These are phyloP conservation scores for Rhipidocladum racemiflorum DNA, from an alignment of 176 grass and related monocot species.

Conservation along the genomic window DNA sequence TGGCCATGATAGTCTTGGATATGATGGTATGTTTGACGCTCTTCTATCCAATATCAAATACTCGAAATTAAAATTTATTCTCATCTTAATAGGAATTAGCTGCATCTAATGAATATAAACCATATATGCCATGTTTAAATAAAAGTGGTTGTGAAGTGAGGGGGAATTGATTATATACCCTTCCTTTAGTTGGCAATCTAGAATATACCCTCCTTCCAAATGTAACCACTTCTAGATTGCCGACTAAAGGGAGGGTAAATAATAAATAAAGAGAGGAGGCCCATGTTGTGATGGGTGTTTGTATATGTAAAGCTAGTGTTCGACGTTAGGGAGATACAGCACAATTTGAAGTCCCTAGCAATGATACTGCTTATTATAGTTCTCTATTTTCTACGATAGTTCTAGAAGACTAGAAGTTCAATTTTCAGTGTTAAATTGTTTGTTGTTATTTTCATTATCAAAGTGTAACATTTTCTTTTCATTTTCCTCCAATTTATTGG, in stretches of 20 bases:
- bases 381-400: not conserved
- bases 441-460: not conserved
- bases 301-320: not conserved
- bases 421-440: not conserved
- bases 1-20: conserved; percentile 86
- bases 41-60: not conserved
- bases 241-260: no score
- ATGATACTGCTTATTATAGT: conserved; percentile 23
- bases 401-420: conserved; percentile 9
- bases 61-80: conserved; percentile 19
- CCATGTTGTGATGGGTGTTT: not conserved
- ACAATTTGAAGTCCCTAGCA: conserved; percentile 3
- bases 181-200: no score
- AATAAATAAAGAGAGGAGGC: no score
- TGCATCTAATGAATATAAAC: not conserved
- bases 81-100: not conserved
- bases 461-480: not conserved
- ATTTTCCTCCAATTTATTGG: conserved; percentile 36
- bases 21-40: conserved; percentile 70
- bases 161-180: no score
- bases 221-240: no score
- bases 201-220: no score
- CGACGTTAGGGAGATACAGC: not conserved
- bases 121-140: not conserved
- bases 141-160: not conserved